A percentile compares a stretch with the other conserved stretches of the same genome.
phyloP scores from a whole-genome alignment of 768 basidiomycete genomes.

The Amanita muscaria region DNA sequence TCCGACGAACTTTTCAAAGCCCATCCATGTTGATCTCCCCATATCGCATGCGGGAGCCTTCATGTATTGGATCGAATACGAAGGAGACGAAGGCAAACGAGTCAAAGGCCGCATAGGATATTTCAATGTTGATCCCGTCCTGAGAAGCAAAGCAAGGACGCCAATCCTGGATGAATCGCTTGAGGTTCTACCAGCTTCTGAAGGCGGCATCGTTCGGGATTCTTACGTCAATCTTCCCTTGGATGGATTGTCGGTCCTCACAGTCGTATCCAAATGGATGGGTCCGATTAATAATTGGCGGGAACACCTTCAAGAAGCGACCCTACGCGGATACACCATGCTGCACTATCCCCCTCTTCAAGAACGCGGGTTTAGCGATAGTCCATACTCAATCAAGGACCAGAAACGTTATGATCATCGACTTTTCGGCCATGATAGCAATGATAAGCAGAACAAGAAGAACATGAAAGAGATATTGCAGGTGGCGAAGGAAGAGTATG shows the following conservation, averaged over 20 bases:
- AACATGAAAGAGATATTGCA: constrained; percentile 58
- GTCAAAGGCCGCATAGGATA: constrained; percentile 83
- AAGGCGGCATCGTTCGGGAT: constrained; percentile 44
- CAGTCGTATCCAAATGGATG: constrained; percentile 98
- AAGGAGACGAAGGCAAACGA: constrained; percentile 48
- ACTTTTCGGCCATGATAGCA: constrained; percentile 42
- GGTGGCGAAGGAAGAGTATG: constrained; percentile 75
- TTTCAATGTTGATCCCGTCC: constrained; percentile 92
- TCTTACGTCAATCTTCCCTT: constrained; percentile 65
- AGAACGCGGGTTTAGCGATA: constrained; percentile 79
- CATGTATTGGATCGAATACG: constrained; percentile 92
- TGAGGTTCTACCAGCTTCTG: constrained; percentile 40
- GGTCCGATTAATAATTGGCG: constrained; percentile 74
- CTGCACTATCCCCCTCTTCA: constrained; percentile 95
- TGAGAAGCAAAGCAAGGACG: constrained; percentile 65
- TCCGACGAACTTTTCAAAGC: constrained; percentile 79
- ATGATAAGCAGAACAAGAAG: constrained; percentile 41
- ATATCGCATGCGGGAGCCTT: constrained; percentile 97
- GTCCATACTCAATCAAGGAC: constrained; percentile 89
- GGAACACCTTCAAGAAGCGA: constrained; percentile 73
- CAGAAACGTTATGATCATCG: constrained; percentile 78
- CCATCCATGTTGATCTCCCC: constrained; percentile 89
- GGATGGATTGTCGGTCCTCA: constrained; percentile 83
- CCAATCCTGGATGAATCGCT: constrained; percentile 57
- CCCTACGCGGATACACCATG: constrained; percentile 94